These are phyloP conservation scores for Zychaea mexicana DNA, from an alignment of 371 early-diverging fungal species.

Conservation along the genomic window DNA sequence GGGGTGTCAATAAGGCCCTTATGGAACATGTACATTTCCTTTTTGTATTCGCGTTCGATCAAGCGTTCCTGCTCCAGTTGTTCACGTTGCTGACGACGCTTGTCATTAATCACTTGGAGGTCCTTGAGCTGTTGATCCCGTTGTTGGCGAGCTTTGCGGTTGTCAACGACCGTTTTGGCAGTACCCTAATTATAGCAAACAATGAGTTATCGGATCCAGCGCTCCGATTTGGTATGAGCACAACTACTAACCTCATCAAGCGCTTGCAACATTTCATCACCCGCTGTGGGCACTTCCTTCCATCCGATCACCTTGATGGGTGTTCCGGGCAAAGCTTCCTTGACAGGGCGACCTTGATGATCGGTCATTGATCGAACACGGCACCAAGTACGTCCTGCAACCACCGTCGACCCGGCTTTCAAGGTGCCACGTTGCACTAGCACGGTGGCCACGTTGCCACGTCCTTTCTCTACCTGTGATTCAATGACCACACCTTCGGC, in stretches of 20 bases:
- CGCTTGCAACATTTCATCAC: constrained; percentile 86
- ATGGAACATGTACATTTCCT: constrained; percentile 72
- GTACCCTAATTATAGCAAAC: constrained; percentile 50
- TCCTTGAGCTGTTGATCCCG: constrained; percentile 65
- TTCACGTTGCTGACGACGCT: constrained; percentile 62
- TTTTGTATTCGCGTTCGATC: constrained; percentile 58
- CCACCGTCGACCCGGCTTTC: constrained; percentile 72
- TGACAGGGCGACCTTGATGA: constrained; percentile 72
- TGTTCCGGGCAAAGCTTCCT: constrained; percentile 83
- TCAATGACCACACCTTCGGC: constrained; percentile 90
- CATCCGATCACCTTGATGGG: constrained; percentile 93
- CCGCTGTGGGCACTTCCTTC: constrained; percentile 90
- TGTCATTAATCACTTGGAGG: constrained; percentile 78
- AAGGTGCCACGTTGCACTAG: constrained; percentile 89
- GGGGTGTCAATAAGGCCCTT: constrained; percentile 60
- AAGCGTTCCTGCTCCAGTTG: constrained; percentile 65
- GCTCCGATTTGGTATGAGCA: background rate
- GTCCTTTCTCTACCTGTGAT: constrained; percentile 84
- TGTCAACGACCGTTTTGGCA: constrained; percentile 79
- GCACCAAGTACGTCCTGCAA: constrained; percentile 86
- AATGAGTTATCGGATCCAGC: background rate
- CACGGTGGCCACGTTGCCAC: constrained; percentile 85
- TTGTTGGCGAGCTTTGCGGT: constrained; percentile 64
- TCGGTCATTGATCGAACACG: constrained; percentile 86
- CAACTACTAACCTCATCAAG: constrained; percentile 52